Evolutionary conservation across 768 basidiomycete genomes (phyloP), one percentile per base, ranked within the genome.

Genomic region (Lenzites betulinus): DNA sequence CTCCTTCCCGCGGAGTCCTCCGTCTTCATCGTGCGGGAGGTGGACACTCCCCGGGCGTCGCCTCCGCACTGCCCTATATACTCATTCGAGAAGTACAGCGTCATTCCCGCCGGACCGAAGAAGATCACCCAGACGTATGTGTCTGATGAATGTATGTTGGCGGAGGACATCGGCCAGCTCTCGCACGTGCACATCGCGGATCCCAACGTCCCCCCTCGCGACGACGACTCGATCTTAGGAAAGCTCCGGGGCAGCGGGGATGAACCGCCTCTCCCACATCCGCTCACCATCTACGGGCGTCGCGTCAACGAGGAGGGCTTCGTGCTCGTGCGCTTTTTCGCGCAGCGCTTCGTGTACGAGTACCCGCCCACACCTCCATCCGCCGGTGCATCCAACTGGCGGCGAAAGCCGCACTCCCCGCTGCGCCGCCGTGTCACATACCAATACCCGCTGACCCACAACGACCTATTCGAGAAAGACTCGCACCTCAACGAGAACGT

Each of bases 11-110:
- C 52, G 2, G 63, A 68, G 33, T 39, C 59, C 23, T 48, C 54
- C 12, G 55, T 71, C 41, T 60, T 71, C 50, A 66, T 71, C 49
- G 62, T 71, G 1, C 68, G 67, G 11, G 59, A 64, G 47, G 26
- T 68, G 15, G 53, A 38, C 18, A 13, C 36, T 7, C 58, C 38
- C 28, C 46, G 23, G 18, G 25, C 41, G 20, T 41, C 16, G 1
- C 23, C 8, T 3, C 44, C 30, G 16, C 54, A 16, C 22, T 18
- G 41, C 30, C 54, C 59, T 26, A n/a, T 36, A 0, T 52, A 63
- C 42, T 15, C 54, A 15, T 63, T 68, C 33, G 67, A 67, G 50
- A 47, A 55, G 12, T 66, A 64, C 59, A 25, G 53, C 46, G 51
- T 48, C 15, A 59, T 64, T 30, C 60, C 55, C 8, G 55, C 64